Evolutionary conservation across 2,329 filamentous ascomycete species (phyloP).

Genomic region (Xylaria hypoxylon): DNA sequence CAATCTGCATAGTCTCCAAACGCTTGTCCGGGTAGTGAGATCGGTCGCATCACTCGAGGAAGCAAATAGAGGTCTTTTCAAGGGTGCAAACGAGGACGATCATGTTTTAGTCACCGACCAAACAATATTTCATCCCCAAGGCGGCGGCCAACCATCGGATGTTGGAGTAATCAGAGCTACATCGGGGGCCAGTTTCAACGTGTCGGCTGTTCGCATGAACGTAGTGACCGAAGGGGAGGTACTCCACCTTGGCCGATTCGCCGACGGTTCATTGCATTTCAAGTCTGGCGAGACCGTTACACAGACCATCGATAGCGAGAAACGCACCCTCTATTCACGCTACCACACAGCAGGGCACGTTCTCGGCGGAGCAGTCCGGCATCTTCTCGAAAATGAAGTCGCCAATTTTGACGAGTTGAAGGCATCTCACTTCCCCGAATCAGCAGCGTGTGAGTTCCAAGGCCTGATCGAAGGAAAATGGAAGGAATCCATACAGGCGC

Average conservation of each 20-base stretch:
- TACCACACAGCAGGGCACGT: constrained; percentile 81
- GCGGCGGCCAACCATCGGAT: constrained; percentile 79
- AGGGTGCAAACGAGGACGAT: constrained; percentile 62
- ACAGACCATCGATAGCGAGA: constrained; percentile 70
- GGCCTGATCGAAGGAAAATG: constrained; percentile 73
- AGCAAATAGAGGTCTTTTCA: constrained; percentile 67
- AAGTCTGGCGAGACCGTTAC: constrained; percentile 57
- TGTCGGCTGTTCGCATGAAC: constrained; percentile 68
- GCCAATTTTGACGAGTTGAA: constrained; percentile 73
- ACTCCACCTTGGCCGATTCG: constrained; percentile 73
- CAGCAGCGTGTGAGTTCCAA: constrained; percentile 74
- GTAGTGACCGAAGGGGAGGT: constrained; percentile 64
- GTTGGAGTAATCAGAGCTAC: constrained; percentile 65
- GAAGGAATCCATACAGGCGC: constrained; percentile 71
- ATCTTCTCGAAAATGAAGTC: constrained; percentile 64
- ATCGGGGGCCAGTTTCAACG: constrained; percentile 58
- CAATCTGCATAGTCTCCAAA: constrained; percentile 48
- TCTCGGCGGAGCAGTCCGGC: constrained; percentile 74
- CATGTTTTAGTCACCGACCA: constrained; percentile 70
- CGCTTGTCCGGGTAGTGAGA: constrained; percentile 56
- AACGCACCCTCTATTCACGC: constrained; percentile 72
- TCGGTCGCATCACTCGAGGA: constrained; percentile 63
- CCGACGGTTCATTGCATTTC: constrained; percentile 51
- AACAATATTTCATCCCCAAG: constrained; percentile 82
- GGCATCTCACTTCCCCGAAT: constrained; percentile 76